Evolutionary conservation across 1,284 basidiomycete species (phyloP).

Genomic region (Sparassis latifolia): DNA sequence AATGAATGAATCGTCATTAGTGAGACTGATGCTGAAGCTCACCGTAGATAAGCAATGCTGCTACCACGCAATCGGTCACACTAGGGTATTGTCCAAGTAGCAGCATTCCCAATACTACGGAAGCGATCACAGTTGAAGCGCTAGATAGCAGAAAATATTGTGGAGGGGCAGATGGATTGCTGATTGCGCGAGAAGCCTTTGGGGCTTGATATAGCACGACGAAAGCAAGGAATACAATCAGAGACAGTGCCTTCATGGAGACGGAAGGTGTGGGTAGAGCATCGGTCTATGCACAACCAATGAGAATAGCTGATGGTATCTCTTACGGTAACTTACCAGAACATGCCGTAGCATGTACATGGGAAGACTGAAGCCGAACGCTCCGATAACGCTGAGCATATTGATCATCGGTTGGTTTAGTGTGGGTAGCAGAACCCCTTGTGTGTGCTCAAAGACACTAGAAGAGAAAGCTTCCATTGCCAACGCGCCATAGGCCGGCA

Average conservation of each 20-base stretch:
- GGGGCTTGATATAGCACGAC: constrained; percentile 53
- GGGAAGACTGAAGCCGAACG: constrained; percentile 53
- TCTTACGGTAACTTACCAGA: constrained; percentile 38
- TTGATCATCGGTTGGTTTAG: constrained; percentile 46
- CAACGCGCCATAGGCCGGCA: constrained; percentile 63
- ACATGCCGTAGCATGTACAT: constrained; percentile 55
- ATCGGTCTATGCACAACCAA: constrained; percentile 25
- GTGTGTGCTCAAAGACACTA: constrained; percentile 54
- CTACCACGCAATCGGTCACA: constrained; percentile 13
- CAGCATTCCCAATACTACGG: constrained; percentile 22
- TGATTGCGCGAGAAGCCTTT: constrained; percentile 40
- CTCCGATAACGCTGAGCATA: constrained; percentile 53
- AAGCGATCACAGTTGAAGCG: constrained; percentile 37
- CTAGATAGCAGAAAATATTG: constrained; percentile 53
- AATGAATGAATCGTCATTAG: neutral
- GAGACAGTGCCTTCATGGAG: constrained; percentile 45
- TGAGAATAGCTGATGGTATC: constrained; percentile 7
- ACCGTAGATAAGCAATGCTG: constrained; percentile 52
- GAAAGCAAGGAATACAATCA: constrained; percentile 55
- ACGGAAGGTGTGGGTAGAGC: constrained; percentile 34
- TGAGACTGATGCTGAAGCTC: constrained; percentile 18
- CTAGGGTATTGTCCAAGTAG: constrained; percentile 14
- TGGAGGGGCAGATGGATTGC: constrained; percentile 39
- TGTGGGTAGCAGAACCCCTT: constrained; percentile 47
- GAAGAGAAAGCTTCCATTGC: constrained; percentile 51